Percentiles rank a stretch among this genome's conserved stretches.
Conservation (phyloP, 352 stramenopile species). For the Phytopythium mirpurense region DNA sequence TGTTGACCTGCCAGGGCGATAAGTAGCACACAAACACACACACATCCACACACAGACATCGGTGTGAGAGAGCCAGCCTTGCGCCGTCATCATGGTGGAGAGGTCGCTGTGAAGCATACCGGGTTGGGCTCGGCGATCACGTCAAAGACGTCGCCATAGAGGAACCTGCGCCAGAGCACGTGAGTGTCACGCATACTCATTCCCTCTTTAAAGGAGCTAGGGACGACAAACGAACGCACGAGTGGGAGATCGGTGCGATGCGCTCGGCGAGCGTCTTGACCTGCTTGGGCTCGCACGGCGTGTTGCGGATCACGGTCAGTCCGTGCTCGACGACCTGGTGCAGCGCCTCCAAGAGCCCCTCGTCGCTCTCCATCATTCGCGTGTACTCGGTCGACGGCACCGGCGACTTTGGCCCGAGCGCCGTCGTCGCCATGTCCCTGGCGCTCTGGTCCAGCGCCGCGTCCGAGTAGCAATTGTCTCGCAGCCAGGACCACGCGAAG, state of each 20-base stretch:
- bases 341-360: constrained; percentile 62
- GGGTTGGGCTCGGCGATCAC: constrained; percentile 77
- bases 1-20: constrained; percentile 75
- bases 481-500: constrained; percentile 64
- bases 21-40: no score
- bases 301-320: constrained; percentile 70
- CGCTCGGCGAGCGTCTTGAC: constrained; percentile 77
- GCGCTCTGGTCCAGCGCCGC: constrained; percentile 42
- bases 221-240: constrained; percentile 24
- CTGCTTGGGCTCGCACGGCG: constrained; percentile 38
- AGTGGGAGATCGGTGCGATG: constrained; percentile 76
- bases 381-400: constrained; percentile 57
- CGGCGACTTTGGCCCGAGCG: constrained; percentile 36
- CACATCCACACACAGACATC: no score
- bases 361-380: constrained; percentile 62
- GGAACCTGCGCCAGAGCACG: constrained; percentile 32
- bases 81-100: no score
- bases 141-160: constrained; percentile 85
- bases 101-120: constrained; percentile 23
- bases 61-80: no score
- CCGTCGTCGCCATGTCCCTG: constrained; percentile 36
- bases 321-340: constrained; percentile 67
- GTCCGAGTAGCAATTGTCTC: constrained; percentile 75
- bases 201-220: no score
- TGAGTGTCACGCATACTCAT: neutral